A percentile compares a stretch with the other conserved stretches of the same genome.
Conservation (phyloP, 1,284 basidiomycete species). For the Ceratobasidium sp. region DNA sequence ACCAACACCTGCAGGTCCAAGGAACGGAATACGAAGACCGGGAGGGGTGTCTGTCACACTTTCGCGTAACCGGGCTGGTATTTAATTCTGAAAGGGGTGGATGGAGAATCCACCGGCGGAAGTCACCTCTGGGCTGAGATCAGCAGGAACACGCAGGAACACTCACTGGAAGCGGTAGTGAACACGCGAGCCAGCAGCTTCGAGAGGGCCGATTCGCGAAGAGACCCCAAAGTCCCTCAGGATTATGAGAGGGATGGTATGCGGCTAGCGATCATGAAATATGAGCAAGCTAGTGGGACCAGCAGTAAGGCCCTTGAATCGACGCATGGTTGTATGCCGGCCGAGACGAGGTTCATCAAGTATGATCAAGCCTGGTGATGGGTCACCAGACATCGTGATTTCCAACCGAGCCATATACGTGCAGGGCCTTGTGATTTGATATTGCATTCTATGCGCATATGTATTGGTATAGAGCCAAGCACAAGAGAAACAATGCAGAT, state of each 20-base stretch:
- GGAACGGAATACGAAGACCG: neutral
- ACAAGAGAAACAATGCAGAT: too few relatives aligned
- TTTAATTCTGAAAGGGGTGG: conserved; percentile 24
- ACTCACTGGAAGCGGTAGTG: neutral
- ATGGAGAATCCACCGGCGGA: conserved; percentile 21
- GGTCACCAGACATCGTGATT: conserved; percentile 5
- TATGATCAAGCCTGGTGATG: conserved; percentile 19
- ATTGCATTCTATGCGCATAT: too few relatives aligned
- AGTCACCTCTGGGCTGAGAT: conserved; percentile 27
- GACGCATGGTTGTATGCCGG: conserved; percentile 4
- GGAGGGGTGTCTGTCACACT: too few relatives aligned
- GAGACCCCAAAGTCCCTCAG: too few relatives aligned
- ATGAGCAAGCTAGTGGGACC: neutral
- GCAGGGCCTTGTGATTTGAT: conserved; percentile 3
- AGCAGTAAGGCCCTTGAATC: neutral
- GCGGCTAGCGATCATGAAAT: conserved; percentile 4
- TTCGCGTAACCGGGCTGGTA: neutral
- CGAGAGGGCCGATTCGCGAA: conserved; percentile 13
- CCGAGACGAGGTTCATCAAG: neutral
- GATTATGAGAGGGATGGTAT: conserved; percentile 23
- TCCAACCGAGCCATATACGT: neutral
- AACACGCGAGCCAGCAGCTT: conserved; percentile 35
- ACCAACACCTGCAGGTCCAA: neutral
- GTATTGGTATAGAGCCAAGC: neutral
- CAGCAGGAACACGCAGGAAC: conserved; percentile 36